Conservation (phyloP, 2,329 filamentous ascomycete species). For the Aureobasidium sp. region DNA sequence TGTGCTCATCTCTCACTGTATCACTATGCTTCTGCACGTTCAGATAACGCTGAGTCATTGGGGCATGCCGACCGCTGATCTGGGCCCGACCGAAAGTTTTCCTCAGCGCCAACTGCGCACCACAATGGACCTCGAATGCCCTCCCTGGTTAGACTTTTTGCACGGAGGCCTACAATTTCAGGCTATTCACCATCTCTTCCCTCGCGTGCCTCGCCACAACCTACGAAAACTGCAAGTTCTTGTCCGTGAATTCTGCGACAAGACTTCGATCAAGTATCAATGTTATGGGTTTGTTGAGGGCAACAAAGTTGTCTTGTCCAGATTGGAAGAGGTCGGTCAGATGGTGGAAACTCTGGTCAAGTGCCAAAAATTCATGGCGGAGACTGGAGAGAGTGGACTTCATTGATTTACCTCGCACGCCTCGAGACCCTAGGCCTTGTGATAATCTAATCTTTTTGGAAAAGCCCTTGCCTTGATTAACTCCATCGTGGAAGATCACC, state of each 20-base stretch:
- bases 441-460: background rate
- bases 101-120: constrained; percentile 63
- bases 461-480: too few relatives aligned
- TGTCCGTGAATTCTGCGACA: constrained; percentile 57
- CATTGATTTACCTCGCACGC: constrained; percentile 14
- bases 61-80: constrained; percentile 61
- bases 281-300: constrained; percentile 56
- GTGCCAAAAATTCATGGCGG: constrained; percentile 42
- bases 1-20: constrained; percentile 56
- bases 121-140: constrained; percentile 69
- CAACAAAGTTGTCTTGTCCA: constrained; percentile 51
- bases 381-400: constrained; percentile 24
- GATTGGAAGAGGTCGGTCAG: constrained; percentile 52
- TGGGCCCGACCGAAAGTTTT: constrained; percentile 60
- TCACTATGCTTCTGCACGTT: constrained; percentile 62
- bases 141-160: constrained; percentile 63
- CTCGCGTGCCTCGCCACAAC: constrained; percentile 62
- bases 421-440: background rate
- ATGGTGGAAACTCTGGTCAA: constrained; percentile 55
- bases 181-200: constrained; percentile 63
- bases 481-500: too few relatives aligned
- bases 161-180: constrained; percentile 70
- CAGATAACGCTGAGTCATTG: constrained; percentile 68
- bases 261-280: constrained; percentile 57
- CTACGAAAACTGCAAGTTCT: constrained; percentile 53